Conservation (phyloP, 192 early-diverging fungal species). For the Entomortierella chlamydospora region DNA sequence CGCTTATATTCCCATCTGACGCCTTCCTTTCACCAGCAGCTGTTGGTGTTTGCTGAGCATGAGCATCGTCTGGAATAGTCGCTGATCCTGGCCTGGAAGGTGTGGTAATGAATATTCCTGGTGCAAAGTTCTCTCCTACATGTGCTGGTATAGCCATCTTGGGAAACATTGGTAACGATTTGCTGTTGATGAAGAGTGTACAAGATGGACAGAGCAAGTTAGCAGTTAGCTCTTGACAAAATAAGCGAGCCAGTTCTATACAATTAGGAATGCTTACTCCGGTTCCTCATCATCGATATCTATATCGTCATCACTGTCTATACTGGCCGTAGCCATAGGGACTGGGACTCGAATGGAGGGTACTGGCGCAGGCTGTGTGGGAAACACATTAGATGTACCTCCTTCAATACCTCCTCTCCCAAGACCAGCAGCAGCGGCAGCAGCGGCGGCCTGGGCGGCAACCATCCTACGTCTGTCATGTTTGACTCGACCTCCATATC, state of each 20-base stretch:
- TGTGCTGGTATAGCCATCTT: constrained; percentile 49
- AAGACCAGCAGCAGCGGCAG: constrained; percentile 58
- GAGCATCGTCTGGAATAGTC: constrained; percentile 50
- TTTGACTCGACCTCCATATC: constrained; percentile 38
- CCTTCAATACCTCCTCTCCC: constrained; percentile 47
- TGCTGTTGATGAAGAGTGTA: constrained; percentile 25
- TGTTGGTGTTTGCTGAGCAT: constrained; percentile 6
- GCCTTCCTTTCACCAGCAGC: not conserved
- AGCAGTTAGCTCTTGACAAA: constrained; percentile 34
- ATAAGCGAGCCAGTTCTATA: not conserved
- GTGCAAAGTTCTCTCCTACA: constrained; percentile 52
- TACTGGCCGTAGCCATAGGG: constrained; percentile 38
- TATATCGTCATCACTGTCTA: constrained; percentile 74
- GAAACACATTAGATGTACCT: constrained; percentile 8
- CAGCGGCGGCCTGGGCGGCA: constrained; percentile 61
- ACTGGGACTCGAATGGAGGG: constrained; percentile 33
- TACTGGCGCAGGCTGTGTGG: constrained; percentile 34
- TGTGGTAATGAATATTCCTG: constrained; percentile 59
- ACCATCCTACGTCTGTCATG: constrained; percentile 53
- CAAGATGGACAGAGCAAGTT: not conserved
- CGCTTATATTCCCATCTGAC: not conserved
- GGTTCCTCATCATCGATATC: constrained; percentile 74
- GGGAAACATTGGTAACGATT: constrained; percentile 45
- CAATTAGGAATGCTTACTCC: constrained; percentile 23
- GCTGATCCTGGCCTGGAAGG: constrained; percentile 58